Evolutionary conservation across 78 protist genomes (phyloP).

Genomic region (Monosiga brevicollis): DNA sequence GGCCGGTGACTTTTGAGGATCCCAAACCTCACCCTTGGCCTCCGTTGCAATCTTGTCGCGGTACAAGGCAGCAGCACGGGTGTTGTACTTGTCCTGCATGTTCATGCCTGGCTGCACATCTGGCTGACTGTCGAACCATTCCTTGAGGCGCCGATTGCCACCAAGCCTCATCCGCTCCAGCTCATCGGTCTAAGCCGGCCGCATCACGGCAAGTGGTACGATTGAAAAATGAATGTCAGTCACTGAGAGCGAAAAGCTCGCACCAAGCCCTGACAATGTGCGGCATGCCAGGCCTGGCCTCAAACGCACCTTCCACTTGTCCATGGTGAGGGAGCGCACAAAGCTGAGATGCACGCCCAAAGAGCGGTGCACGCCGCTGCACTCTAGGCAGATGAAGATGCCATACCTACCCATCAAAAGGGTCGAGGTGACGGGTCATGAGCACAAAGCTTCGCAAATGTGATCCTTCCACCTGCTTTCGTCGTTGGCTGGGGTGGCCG

Average conservation of each 20-base stretch:
- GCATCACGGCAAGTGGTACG: neutral
- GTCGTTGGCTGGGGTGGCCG: neutral
- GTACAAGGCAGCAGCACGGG: neutral
- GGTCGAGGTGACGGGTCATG: neutral
- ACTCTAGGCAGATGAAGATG: constrained; percentile 45
- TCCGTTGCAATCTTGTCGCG: neutral
- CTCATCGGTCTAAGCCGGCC: neutral
- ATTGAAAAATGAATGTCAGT: neutral
- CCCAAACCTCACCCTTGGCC: neutral
- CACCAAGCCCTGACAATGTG: neutral
- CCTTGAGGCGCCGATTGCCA: neutral
- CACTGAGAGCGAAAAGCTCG: neutral
- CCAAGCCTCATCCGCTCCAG: neutral
- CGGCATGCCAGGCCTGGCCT: neutral
- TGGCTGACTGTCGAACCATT: neutral
- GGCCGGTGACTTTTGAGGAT: neutral
- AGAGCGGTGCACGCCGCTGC: constrained; percentile 51
- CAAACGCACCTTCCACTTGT: constrained; percentile 7
- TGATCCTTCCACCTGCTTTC: neutral
- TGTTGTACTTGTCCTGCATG: neutral
- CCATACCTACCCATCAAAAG: neutral
- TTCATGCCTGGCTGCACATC: neutral
- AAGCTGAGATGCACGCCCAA: constrained; percentile 60
- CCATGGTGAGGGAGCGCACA: constrained; percentile 25
- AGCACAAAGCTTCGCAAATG: neutral